Base-by-base conservation (phyloP, 2,329 filamentous ascomycete genomes). In the Phaeosphaeria sp. region DNA sequence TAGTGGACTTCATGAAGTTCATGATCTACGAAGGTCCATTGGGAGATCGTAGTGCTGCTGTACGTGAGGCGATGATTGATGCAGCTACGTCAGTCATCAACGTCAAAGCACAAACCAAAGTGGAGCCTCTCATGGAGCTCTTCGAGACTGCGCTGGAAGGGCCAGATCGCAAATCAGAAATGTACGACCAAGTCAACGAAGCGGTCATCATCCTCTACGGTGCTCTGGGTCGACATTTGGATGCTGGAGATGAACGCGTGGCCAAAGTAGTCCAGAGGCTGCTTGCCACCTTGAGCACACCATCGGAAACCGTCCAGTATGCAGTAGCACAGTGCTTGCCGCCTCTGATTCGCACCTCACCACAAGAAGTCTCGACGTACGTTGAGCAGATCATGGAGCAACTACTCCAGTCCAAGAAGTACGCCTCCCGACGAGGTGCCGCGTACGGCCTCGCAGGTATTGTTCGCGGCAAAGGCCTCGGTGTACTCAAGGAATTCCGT, bases 121-220 rank as follows among this genome's bases (percentile, higher is more conserved):
- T 99, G 3, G 93, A 98, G 72, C 87, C 90, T 64, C 81, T 99
- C 53, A 99, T 99, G 93, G 87, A 90, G 69, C 88, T 94, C 15
- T 96, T 98, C 71, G 95, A 99, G 77, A 85, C 84, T 22, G 93
- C 92, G 0, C 83, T 99, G n/a, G 93, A 94, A 72, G 89, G 88
- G 2, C 91, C 93, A 2, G 92, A 95, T 75, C 91, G 90, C 73
- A 90, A 88, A 56, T 93, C 89, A 0, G 88, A 93, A 65, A 87
- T 89, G 53, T 89, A 91, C 18, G 96, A 99, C 77, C 87, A 92
- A 58, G 91, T 98, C 62, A 97, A 97, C 67, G 95, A 99, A 79
- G 95, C 96, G 18, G 93, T 99, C 51, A 93, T 99, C 67, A 95
- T 99, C 68, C 90, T 99, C 75, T 99, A 99, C 69, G 95, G 95